Evolutionary conservation across 2,329 filamentous ascomycete genomes (phyloP).

Genomic region (Chaetothyriales sp.): DNA sequence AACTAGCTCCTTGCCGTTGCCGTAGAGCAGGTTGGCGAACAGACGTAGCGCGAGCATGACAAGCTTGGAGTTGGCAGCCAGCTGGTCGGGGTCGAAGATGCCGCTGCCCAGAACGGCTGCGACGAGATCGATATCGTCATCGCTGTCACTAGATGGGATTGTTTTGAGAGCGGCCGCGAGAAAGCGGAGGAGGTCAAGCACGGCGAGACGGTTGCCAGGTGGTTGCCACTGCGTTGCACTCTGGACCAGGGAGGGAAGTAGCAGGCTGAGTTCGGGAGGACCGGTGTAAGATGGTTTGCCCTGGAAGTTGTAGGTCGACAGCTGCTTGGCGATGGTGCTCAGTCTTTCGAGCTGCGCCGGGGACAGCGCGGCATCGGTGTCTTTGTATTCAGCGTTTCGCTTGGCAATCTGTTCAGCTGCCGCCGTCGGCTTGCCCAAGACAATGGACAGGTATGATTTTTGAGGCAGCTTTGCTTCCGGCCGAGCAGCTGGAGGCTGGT

Average conservation of each 20-base stretch:
- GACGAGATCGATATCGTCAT: constrained; percentile 42
- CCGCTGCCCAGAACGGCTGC: constrained; percentile 42
- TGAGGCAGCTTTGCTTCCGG: constrained; percentile 46
- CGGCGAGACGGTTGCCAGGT: constrained; percentile 62
- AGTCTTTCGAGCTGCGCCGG: constrained; percentile 53
- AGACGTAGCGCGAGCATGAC: constrained; percentile 73
- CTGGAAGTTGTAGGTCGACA: constrained; percentile 35
- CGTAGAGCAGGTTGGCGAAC: constrained; percentile 64
- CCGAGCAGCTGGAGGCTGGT: constrained; percentile 16
- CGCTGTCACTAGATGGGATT: constrained; percentile 46
- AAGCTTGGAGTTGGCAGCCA: constrained; percentile 53
- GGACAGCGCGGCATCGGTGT: constrained; percentile 60
- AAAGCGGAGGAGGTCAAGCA: constrained; percentile 75
- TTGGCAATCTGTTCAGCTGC: constrained; percentile 64
- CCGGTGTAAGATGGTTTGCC: constrained; percentile 22
- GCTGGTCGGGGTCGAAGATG: constrained; percentile 41
- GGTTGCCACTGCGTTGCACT: constrained; percentile 62
- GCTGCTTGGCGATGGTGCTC: constrained; percentile 42
- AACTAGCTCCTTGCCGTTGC: constrained; percentile 55
- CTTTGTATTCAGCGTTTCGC: constrained; percentile 56
- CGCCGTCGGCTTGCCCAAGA: constrained; percentile 52
- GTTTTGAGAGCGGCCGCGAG: constrained; percentile 52
- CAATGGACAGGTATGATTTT: constrained; percentile 62
- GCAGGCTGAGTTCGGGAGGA: constrained; percentile 21
- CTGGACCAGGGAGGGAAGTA: constrained; percentile 52